Base-by-base conservation (phyloP, 805 yeast species). In the Zygosaccharomyces siamensis region DNA sequence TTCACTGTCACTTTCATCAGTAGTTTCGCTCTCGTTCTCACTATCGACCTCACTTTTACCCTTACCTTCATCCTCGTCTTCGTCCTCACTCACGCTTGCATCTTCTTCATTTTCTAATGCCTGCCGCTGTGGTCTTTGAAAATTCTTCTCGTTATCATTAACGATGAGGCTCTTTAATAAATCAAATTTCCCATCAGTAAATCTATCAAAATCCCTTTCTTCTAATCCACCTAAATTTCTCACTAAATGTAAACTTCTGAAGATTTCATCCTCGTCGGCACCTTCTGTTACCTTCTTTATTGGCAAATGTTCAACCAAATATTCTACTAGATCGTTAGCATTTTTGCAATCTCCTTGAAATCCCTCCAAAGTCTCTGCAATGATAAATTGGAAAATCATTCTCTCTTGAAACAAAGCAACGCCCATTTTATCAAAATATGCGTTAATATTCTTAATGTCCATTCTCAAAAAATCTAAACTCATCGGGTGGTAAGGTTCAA, bases 401-500 rank as follows among this genome's bases (percentile, higher is more conserved):
- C 95, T 76, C 66, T 93, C 98, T 3, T 95, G 80, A 58, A 86
- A 85, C 12, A 88, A 84, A 45, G 79, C 77, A 37, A 90, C 87
- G 32, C 83, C 83, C 64, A 84, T 81, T 52, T 82, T 75, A 50
- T 76, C 75, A 60, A 93, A 93, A 66, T 84, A 93, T 59, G 87
- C 93, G 62, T 92, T 93, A 21, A 92, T 87, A 62, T 93, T 93
- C 66, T 92, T 93, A 62, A 93, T 90, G 69, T 93, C 99, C 99
- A 93, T 93, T 63, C 99, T 75, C 51, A 93, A 70, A 64, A 93
- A 93, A 66, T 93, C 98, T 55, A 93, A 74, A 38, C 96, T 86
- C 89, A 89, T 89, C 8, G 97, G 98, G 68, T 93, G 99, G 59
- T 89, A 97, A 7, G 97, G 97, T 66, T 93, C 98, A 21, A 93